Evolutionary conservation across 257 asterid genomes (phyloP), one percentile per base, ranked within the genome.

Genomic region (Leptodermis oblonga): DNA sequence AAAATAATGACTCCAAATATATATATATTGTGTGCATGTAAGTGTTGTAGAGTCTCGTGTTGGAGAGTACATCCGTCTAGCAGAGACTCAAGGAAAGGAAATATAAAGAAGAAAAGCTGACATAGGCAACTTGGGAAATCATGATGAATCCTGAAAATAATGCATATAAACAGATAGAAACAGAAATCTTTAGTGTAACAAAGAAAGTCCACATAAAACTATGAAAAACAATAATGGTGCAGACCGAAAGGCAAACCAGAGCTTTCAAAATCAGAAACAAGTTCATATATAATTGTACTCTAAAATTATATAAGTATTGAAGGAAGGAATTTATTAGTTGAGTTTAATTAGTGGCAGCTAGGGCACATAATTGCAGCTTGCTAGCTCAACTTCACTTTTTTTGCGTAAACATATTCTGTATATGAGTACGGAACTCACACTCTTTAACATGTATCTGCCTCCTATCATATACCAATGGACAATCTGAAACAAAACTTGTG

Each of bases 171-270:
- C 59, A 22, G 30, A 52, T 20, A 49, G 55, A 17, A 49, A n/a
- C 13, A 12, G 52, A 46, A n/a, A 46, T 45, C 12, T 15, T 17
- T n/a, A 10, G 26, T 22, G 7, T 5, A 22, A 22, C 28, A 14
- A 52, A 51, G 28, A 1, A 4, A 18, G 7, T 20, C 18, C 18
- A 23, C 60, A 23, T 54, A 68, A 34, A 45, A 65, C 42, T 25
- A 18, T 7, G 0, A 0, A 28, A 25, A 49, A 39, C 52, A 60
- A 71, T 71, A 43, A 71, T 71, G 68, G 48, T 71, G 75, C 62
- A 37, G 18, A 62, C 75, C 42, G 23, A 71, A 71, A 71, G 75
- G 53, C 33, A 59, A 71, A 62, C 69, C 37, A 28, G 31, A 70
- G 55, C n/a, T 28, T 62, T 25, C 22, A 13, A 56, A 34, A 36